Base-by-base conservation (phyloP, 495 filamentous ascomycete species). In the Schizothecium vesticola region DNA sequence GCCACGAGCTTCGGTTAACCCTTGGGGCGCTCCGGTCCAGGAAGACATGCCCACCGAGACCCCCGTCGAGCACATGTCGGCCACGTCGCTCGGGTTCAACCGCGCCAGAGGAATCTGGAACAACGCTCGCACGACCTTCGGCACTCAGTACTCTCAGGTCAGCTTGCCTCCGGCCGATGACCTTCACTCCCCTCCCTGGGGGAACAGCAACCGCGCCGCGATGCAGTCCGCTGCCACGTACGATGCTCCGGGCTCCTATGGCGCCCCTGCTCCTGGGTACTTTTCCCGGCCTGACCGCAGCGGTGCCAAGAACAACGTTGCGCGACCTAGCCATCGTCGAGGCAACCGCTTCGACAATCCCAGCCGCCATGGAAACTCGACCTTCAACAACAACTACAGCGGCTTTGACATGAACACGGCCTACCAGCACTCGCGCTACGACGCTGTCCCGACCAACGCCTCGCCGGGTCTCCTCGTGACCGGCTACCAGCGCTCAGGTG, bases 291-390 rank as follows among this genome's bases (percentile, higher is more conserved):
- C 43, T n/a, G 43, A 51, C 43, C 43, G 43, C 43, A 51, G 43
- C 19, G 43, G 43, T 51, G 43, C 43, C 43, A 51, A 51, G 43
- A n/a, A n/a, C 59, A 83, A 86, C 33, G 67, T 83, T 43, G 75
- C 77, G 59, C 76, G 79, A 21, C 77, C 78, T 5, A 61, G 68
- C 3, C 76, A 72, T 31, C 79, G 81, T 57, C 77, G 79, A 56
- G 75, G 74, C 11, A 77, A 75, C 62, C 78, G 84, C n/a, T 82
- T 77, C 58, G 82, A 84, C 64, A 79, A 70, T n/a, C 43, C 43
- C 43, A 51, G 43, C 65, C 82, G 83, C 6, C 80, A 75, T 63
- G 70, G 71, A 28, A 73, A 75, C 7, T 61, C 70, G 31, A 71
- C 72, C 16, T 78, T 70, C 33, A 59, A 59, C 12, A 61, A 66